Evolutionary conservation across 2,329 filamentous ascomycete species (phyloP), one percentile per base, ranked within the genome.

Genomic region (Diaporthe sp.): DNA sequence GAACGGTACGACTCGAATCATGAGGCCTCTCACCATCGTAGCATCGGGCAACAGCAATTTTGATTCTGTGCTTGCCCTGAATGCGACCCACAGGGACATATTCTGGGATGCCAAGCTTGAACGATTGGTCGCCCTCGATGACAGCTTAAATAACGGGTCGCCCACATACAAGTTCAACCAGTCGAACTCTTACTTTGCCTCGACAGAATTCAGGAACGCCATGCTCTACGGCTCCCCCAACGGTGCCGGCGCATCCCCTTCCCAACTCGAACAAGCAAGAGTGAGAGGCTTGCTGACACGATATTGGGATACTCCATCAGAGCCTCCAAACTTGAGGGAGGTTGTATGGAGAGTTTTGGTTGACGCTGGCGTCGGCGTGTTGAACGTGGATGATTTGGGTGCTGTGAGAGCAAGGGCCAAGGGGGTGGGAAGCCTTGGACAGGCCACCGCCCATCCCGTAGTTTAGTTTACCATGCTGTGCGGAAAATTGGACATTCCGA

Each of bases 141-240:
- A 69, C 52, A 55, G n/a, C 22, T 3, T n/a, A 28, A 25, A 30
- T 33, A 8, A 40, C 45, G 66, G 42, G 30, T 54, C 35, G 28
- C 50, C 66, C 25, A 55, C 33, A 22, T 69, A 40, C 38, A 69
- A 69, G 52, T 54, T 28, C 66, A 69, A 69, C 47, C 66, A 52
- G 66, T 69, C 66, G 33, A 69, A 55, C 52, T 55, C 66, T 28
- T 55, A 55, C 47, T 69, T 28, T 42, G 66, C 66, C 66, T 69
- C 47, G n/a, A 55, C 66, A 42, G 52, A 69, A 55, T 55, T 69
- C 17, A 47, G 60, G 42, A 66, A 66, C 60, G 60, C 60, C 40
- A 66, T 47, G 25, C 19, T 66, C 17, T 33, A 33, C 40, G 40
- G 1, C 60, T 55, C 22, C 66, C 30, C 47, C 47, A 55, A 17